phyloP scores from a whole-genome alignment of 345 rosid species.

The Crucihimalaya himalaica region DNA sequence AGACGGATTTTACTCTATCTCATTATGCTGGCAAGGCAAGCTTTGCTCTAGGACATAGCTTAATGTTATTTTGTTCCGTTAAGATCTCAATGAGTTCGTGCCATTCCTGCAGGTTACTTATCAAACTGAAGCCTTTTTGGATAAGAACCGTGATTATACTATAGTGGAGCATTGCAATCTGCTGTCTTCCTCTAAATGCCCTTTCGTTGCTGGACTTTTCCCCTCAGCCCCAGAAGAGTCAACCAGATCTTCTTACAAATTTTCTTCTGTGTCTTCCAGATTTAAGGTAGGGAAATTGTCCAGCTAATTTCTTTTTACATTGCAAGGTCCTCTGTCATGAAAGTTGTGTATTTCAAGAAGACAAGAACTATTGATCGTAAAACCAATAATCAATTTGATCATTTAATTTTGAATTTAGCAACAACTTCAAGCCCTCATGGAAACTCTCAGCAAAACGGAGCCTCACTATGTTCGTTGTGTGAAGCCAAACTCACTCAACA shows the following conservation, averaged over 20 bases:
- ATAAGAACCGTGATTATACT: constrained; percentile 95
- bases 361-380: constrained; percentile 1
- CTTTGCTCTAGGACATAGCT: constrained; percentile 36
- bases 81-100: constrained; percentile 26
- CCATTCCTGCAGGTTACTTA: constrained; percentile 74
- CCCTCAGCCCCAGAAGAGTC: constrained; percentile 67
- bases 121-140: constrained; percentile 82
- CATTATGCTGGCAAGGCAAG: constrained; percentile 99
- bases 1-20: constrained; percentile 84
- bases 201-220: constrained; percentile 83
- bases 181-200: constrained; percentile 81
- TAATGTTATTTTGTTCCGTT: constrained; percentile 8
- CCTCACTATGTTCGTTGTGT: constrained; percentile 99
- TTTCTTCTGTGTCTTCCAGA: constrained; percentile 94
- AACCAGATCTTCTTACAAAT: constrained; percentile 91
- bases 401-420: constrained; percentile 53
- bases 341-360: constrained; percentile 20
- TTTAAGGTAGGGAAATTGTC: constrained; percentile 66
- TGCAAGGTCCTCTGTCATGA: constrained; percentile 4
- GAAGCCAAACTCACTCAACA: constrained; percentile 92
- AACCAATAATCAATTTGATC: constrained; percentile 18
- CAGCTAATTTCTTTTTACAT: constrained; percentile 5
- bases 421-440: constrained; percentile 99
- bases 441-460: constrained; percentile 87
- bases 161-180: constrained; percentile 94